Conservation (phyloP, 345 rosid species). For the Cardamine chenopodiifolia region DNA sequence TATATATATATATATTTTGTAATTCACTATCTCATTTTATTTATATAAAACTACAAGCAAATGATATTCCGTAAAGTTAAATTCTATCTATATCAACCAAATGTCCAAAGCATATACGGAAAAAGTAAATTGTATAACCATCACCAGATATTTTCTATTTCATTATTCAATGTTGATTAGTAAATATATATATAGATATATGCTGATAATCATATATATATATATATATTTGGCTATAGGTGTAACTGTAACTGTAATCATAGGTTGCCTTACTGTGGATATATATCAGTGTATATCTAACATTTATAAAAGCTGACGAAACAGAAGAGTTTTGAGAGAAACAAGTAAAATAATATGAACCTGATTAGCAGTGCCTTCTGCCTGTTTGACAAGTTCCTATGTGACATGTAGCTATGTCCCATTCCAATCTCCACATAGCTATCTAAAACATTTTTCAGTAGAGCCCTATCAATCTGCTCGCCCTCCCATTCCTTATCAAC, state of each 20-base stretch:
- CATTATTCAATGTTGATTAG: no score
- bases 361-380: conserved; percentile 89
- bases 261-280: no score
- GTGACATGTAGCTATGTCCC: conserved; percentile 88
- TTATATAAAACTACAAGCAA: background rate
- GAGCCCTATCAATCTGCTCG: conserved; percentile 77
- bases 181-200: no score
- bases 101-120: no score
- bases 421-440: conserved; percentile 89
- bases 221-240: no score
- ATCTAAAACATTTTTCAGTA: conserved; percentile 75
- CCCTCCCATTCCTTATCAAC: conserved; percentile 90
- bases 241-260: no score
- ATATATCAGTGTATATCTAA: no score
- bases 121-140: no score
- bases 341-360: conserved; percentile 36
- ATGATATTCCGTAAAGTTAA: background rate
- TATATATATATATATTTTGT: no score
- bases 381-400: conserved; percentile 86
- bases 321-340: background rate
- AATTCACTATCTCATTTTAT: background rate
- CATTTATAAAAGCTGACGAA: no score
- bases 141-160: no score
- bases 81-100: background rate
- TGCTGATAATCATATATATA: no score